Base-by-base conservation (phyloP, 202 grass and related monocot species). In the Panicum hallii region DNA sequence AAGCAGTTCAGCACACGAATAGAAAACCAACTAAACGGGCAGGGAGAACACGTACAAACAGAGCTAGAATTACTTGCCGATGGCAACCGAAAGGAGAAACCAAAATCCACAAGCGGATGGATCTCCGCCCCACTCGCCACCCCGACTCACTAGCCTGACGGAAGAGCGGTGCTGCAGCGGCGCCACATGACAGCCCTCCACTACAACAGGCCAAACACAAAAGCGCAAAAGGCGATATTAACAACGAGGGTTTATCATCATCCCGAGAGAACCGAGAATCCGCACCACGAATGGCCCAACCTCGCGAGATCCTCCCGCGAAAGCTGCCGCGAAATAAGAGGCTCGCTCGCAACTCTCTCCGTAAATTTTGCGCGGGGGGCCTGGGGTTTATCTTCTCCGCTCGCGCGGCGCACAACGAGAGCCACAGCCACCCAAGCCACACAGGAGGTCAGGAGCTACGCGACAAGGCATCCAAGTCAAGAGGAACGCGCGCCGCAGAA, bases 391-490 rank as follows among this genome's bases (percentile, higher is more conserved):
- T 87, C 70, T 34, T 43, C 67, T 82, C 34, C 41, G 20, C 28
- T 1, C 30, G 9, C 13, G 17, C 16, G 46, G 26, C 17, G 13
- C 32, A 32, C 16, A 86, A 90, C 34, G 26, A 26, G 70, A 87
- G 34, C 34, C 34, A 81, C 55, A 26, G 26, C 75, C 85, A 84
- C 75, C 63, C 80, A 68, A 75, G 41, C 19, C 1, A 6, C 40
- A 14, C 49, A 26, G 26, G 26, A 26, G 26, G 26, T 26, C 26
- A 26, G 20, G 53, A 73, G 54, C 81, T 84, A 87, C 38, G 61
- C 76, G 85, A 87, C 81, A 56, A 81, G 74, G 67, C 48, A 47
- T 56, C 68, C 52, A 70, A 70, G 87, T 75, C 84, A 63, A 63
- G 61, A 53, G 17, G 43, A 9, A 13, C 60, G 19, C 48, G n/a